Evolutionary conservation across 257 asterid genomes (phyloP).

Genomic region (Penstemon newberryi): DNA sequence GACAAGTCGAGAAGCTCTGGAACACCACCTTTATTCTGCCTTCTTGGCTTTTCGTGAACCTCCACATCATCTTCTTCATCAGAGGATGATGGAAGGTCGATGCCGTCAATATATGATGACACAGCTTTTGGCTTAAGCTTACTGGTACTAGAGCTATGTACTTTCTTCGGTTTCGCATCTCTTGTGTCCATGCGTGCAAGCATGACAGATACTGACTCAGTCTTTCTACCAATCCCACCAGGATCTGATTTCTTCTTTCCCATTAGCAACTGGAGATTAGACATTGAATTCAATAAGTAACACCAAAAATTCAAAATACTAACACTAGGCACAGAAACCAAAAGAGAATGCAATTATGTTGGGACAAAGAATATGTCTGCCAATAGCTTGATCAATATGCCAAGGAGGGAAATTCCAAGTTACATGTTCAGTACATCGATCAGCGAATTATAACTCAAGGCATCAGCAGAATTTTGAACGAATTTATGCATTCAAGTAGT

Average conservation of each 20-base stretch:
- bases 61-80: conserved; percentile 62
- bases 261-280: conserved; percentile 32
- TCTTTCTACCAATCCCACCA: conserved; percentile 43
- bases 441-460: too few relatives aligned
- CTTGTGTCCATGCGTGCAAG: conserved; percentile 65
- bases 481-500: too few relatives aligned
- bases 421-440: too few relatives aligned
- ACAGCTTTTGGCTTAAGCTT: conserved; percentile 54
- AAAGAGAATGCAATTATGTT: too few relatives aligned
- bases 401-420: too few relatives aligned
- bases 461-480: too few relatives aligned
- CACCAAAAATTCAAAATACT: background rate
- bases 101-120: conserved; percentile 49
- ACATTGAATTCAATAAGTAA: background rate
- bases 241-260: conserved; percentile 62
- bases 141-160: conserved; percentile 30
- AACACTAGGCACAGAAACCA: too few relatives aligned
- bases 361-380: too few relatives aligned
- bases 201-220: conserved; percentile 64
- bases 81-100: conserved; percentile 63
- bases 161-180: conserved; percentile 64
- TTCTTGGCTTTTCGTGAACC: conserved; percentile 24
- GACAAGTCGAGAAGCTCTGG: conserved; percentile 41
- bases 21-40: conserved; percentile 39
- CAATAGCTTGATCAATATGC: too few relatives aligned